Evolutionary conservation across 306 rosid genomes (phyloP), one percentile per base, ranked within the genome.

Genomic region (Cucumis melo): DNA sequence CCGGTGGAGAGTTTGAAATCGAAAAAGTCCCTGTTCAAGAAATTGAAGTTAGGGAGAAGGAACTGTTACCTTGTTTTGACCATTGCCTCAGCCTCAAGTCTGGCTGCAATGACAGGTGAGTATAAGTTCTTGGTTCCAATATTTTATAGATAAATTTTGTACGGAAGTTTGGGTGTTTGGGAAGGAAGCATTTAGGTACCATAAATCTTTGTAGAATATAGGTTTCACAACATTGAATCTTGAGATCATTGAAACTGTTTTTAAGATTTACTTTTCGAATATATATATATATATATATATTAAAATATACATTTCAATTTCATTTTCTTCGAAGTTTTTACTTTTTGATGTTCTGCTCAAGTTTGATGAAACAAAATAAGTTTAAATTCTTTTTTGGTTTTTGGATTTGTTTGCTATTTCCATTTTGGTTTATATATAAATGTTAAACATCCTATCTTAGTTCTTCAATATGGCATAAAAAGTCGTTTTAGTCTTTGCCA

Each of bases 1-100:
- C 78, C 21, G 67, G 79, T 70, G 92, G 95, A 81, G 98, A 93
- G 95, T 85, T 75, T 81, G 98, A 91, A 83, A 84, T 88, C 71
- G 98, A 93, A 79, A 87, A 82, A 17, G 81, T 93, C 77, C 79
- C 91, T n/a, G 84, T 81, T 74, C 81, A 83, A 58, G 96, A 91
- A 89, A 80, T 93, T 82, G 98, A 93, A 80, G 85, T 89, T 78
- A 87, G 80, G 77, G 82, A 55, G 80, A 93, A 87, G 88, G 98
- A 91, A 78, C 79, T 89, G 82, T 82, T 93, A 75, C 98, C 98
- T 79, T 87, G 88, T 78, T 88, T 89, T 78, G 90, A 91, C 82
- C 90, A 91, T 86, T 89, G 91, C 75, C 91, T 81, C 77, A 81
- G 83, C 90, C 84, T 80, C 85, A 85, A 86, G 85, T 83, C 89